Conservation (phyloP, 179 eudicot species). For the Nepenthes alata region DNA sequence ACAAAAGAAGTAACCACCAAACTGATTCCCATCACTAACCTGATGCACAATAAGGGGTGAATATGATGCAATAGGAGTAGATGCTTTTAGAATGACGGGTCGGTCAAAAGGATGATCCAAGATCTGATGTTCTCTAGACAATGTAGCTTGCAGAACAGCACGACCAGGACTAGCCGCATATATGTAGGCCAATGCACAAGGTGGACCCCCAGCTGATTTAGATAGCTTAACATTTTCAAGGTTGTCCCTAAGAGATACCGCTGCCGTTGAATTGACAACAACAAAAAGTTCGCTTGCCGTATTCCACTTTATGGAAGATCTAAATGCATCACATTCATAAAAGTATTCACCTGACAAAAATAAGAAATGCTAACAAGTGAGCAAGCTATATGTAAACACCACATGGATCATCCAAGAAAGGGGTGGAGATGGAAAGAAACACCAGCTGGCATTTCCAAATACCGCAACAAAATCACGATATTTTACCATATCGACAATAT, state of each 20-base stretch:
- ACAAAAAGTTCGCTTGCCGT: slow-evolving; percentile 49
- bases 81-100: slow-evolving; percentile 43
- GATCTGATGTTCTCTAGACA: slow-evolving; percentile 32
- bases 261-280: slow-evolving; percentile 39
- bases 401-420: not conserved
- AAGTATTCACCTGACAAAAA: slow-evolving; percentile 48
- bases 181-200: slow-evolving; percentile 54
- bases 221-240: slow-evolving; percentile 13
- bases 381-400: not conserved
- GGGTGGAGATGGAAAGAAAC: too few relatives aligned
- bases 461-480: too few relatives aligned
- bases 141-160: slow-evolving; percentile 48
- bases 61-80: slow-evolving; percentile 54
- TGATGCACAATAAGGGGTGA: slow-evolving; percentile 52
- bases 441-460: too few relatives aligned
- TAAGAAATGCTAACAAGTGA: not conserved
- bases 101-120: slow-evolving; percentile 32
- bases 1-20: slow-evolving; percentile 86
- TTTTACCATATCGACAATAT: too few relatives aligned
- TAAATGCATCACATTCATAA: slow-evolving; percentile 71
- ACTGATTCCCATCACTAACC: slow-evolving; percentile 75
- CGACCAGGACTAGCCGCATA: slow-evolving; percentile 49
- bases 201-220: slow-evolving; percentile 26
- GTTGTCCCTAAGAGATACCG: slow-evolving; percentile 21
- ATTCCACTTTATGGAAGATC: slow-evolving; percentile 52